Evolutionary conservation across 2,329 filamentous ascomycete genomes (phyloP), one percentile per base, ranked within the genome.

Genomic region (Alternaria infectoria): DNA sequence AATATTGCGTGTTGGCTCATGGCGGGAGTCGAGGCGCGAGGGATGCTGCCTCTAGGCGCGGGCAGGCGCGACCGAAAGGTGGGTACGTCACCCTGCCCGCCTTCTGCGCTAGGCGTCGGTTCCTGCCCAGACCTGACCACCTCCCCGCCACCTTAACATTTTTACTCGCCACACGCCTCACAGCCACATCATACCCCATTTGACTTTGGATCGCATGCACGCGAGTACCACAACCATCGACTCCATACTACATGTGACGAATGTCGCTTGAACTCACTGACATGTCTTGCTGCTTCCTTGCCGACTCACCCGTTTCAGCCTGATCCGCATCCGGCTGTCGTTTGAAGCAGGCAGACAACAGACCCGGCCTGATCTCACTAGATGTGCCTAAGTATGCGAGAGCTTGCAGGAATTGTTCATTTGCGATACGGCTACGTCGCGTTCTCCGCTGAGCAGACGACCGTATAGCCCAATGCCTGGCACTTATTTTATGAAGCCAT

Each of bases 31-130:
- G 50, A 40, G 49, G 40, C 57, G 28, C 21, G 51, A 59, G 26
- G 21, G 50, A 56, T 36, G n/a, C 46, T 46, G 25, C 21, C 49
- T 59, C 26, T 43, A 30, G 28, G 36, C 51, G 44, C 51, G 44
- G 54, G 36, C 59, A 61, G 54, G 47, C 59, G 59, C 59, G 30
- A 61, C 52, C 26, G 58, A 47, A 57, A 49, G 58, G 59, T 62
- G 54, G 59, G 59, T 62, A 62, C 59, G 59, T 62, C 59, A 62
- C 59, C 59, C 55, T 57, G 44, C 32, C 15, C 58, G 19, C 5
- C 10, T 40, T 30, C 25, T 12, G 23, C 58, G 45, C 58, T 57
- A 61, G 30, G 52, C 52, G 40, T 43, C 43, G 44, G 58, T 61
- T 46, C 58, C 58, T 57, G 58, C 52, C 45, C 45, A 50, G 58